These are phyloP conservation scores for Suillus cothurnatus DNA, from an alignment of 768 basidiomycete species.

Conservation along the genomic window DNA sequence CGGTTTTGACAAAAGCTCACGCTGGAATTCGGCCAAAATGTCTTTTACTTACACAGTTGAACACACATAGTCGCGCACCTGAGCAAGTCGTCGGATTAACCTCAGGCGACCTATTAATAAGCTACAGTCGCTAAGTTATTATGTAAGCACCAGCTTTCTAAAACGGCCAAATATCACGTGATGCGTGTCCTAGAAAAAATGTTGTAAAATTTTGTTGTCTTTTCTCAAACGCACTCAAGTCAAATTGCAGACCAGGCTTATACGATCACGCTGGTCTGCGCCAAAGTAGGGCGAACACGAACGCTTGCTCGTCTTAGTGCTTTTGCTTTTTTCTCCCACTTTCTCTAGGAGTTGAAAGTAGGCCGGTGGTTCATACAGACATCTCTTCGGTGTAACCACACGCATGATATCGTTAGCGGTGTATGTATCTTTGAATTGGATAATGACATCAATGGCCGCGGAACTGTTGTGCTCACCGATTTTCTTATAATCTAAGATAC, in stretches of 20 bases:
- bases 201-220: not conserved
- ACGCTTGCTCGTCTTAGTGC: conserved; percentile 34
- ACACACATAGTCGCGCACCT: not conserved
- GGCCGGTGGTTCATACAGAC: conserved; percentile 35
- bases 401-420: not conserved
- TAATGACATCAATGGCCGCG: not conserved
- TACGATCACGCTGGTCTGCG: conserved; percentile 29
- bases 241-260: conserved; percentile 33
- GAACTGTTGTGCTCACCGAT: not conserved
- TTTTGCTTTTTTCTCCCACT: conserved; percentile 25
- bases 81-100: not conserved
- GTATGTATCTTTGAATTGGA: not conserved
- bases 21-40: not conserved
- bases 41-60: not conserved
- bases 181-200: not conserved
- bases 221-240: conserved; percentile 34
- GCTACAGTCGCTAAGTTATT: not conserved
- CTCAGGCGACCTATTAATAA: not conserved
- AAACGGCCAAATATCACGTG: conserved; percentile 17
- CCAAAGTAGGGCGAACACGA: conserved; percentile 37
- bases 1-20: not conserved
- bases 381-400: not conserved
- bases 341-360: conserved; percentile 21
- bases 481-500: not conserved
- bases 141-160: not conserved